Conservation (phyloP, 225 moss, liverwort and hornwort genomes). For the Thuidium tamariscinum region DNA sequence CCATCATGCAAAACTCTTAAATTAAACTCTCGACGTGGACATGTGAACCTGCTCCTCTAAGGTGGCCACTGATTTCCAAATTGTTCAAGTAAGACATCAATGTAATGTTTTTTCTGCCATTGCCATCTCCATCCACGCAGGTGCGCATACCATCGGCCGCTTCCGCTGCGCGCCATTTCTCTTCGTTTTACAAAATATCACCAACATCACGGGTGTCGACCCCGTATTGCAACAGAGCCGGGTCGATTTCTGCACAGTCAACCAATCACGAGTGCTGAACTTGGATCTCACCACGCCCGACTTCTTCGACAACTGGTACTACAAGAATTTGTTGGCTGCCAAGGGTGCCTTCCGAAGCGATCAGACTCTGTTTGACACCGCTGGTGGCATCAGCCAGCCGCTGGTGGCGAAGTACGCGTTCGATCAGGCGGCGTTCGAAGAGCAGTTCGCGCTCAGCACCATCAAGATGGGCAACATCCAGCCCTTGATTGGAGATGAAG, state of each 20-base stretch:
- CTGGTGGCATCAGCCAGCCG: background rate
- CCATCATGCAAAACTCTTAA: background rate
- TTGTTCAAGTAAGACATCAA: background rate
- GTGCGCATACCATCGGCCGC: slow-evolving; percentile 59
- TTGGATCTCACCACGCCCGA: slow-evolving; percentile 22
- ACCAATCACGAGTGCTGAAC: too few species aligned
- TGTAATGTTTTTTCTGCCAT: background rate
- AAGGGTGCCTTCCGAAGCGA: slow-evolving; percentile 25
- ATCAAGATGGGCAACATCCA: slow-evolving; percentile 34
- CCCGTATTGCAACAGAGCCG: too few species aligned
- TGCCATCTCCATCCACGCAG: background rate
- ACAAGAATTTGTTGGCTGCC: slow-evolving; percentile 17
- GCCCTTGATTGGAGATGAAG: slow-evolving; percentile 7
- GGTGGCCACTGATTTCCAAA: background rate
- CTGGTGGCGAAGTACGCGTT: background rate
- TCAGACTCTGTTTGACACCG: background rate
- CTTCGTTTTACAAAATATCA: too few species aligned
- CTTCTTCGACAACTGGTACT: slow-evolving; percentile 53
- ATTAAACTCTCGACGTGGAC: background rate
- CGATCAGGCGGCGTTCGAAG: background rate
- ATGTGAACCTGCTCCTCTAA: background rate
- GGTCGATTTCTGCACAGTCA: too few species aligned
- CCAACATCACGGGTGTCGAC: background rate
- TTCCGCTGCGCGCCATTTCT: too few species aligned
- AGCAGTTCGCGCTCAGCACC: slow-evolving; percentile 2